Conservation (phyloP, 2,329 filamentous ascomycete species). For the Calcarisporium arbuscula region DNA sequence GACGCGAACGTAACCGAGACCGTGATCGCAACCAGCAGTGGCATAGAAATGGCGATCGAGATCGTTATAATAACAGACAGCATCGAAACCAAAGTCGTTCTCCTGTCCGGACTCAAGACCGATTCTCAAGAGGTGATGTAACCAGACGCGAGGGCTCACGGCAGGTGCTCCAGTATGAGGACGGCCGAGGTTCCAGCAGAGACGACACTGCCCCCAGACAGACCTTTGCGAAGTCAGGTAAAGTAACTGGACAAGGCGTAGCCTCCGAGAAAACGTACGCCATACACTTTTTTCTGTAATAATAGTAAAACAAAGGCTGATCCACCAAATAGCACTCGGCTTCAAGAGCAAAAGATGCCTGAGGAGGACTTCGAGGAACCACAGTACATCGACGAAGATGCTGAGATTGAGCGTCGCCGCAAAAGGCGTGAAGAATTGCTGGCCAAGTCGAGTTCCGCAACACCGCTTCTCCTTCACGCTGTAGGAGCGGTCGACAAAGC, state of each 20-base stretch:
- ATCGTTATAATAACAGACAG: slow-evolving; percentile 46
- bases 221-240: no score
- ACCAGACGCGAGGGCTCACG: slow-evolving; percentile 16
- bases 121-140: slow-evolving; percentile 23
- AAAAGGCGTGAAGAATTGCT: slow-evolving; percentile 79
- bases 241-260: no score
- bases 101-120: slow-evolving; percentile 33
- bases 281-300: no score
- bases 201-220: slow-evolving; percentile 56
- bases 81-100: slow-evolving; percentile 50
- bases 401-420: slow-evolving; percentile 77
- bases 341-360: no score
- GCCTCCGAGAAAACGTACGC: no score
- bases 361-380: slow-evolving; percentile 45
- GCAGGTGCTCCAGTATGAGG: slow-evolving; percentile 32
- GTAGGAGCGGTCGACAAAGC: slow-evolving; percentile 55
- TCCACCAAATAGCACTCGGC: no score
- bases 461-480: slow-evolving; percentile 69
- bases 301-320: no score
- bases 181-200: slow-evolving; percentile 36
- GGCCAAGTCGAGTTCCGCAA: slow-evolving; percentile 71
- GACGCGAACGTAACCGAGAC: slow-evolving; percentile 37
- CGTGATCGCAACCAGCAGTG: slow-evolving; percentile 20
- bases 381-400: slow-evolving; percentile 69
- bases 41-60: slow-evolving; percentile 21